Base-by-base conservation (phyloP, 768 basidiomycete genomes). In the Boletales sp. region DNA sequence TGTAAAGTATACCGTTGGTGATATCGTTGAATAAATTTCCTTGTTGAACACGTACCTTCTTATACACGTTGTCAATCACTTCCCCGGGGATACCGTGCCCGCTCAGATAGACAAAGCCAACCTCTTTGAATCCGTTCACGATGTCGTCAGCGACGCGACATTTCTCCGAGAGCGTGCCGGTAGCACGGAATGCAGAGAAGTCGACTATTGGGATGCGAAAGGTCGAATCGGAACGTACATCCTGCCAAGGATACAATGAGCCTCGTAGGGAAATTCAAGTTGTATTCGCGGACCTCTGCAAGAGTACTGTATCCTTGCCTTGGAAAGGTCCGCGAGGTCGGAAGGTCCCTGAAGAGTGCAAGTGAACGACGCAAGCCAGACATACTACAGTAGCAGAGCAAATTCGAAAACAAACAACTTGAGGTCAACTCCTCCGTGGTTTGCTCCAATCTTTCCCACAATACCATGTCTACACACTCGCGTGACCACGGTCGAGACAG, bases 171-270 rank as follows among this genome's bases (percentile, higher is more conserved):
- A 60, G 43, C 0, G 81, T 75, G n/a, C 69, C 60, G 1, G 81
- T 74, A 18, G 70, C 60, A 47, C 78, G 75, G 63, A 85, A 90
- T 48, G 79, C 82, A 57, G 79, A 73, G 56, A 94, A 91, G 71
- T 91, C 82, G 58, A 93, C 81, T 27, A 91, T 71, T 24, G 91
- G 91, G 46, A 92, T 90, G 31, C 70, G 71, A 61, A 86, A 84
- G 6, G 69, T 69, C 34, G 63, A 58, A 37, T 72, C 69, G 15
- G 70, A 67, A 19, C 63, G 68, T 32, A 63, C 64, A 17, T 67
- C 69, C 70, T 77, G 56, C 24, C 36, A 38, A 14, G 19, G 11
- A 35, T 3, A 9, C 38, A 17, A 34, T 55, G 46, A 63, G 44
- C 38, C 40, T 52, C 21, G 15, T 46, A 9, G 19, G 21, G 15